Base-by-base conservation (phyloP, 2,329 filamentous ascomycete genomes). In the Ophidiomyces ophidiicola region DNA sequence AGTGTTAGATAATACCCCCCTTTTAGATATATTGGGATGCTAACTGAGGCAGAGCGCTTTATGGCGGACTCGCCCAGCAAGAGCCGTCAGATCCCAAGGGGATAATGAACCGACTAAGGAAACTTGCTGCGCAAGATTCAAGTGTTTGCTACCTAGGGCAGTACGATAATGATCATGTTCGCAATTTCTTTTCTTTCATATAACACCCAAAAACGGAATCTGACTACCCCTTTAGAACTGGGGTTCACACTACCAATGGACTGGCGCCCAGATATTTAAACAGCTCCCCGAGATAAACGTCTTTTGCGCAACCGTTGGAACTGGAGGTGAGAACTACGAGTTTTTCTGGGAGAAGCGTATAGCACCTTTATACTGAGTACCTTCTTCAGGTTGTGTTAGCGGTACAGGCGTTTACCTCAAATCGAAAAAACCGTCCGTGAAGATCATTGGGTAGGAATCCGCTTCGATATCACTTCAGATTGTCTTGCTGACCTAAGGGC, bases 221-320 rank as follows among this genome's bases (percentile, higher is more conserved):
- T 10, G 20, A 15, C 8, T 5, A 23, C 4, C 28, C 12, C 44
- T 18, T 45, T 30, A 26, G 10, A 41, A 53, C 48, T 39, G 69
- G 66, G 71, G 72, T 48, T 58, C 72, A 1, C 73, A 77, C 45
- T 53, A 71, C 7, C 65, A 64, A 15, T 77, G 72, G 72, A 77
- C 73, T 0, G 73, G 72, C 0, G 69, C 72, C 0, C 73, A 76
- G 45, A 72, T 77, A 11, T 58, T 67, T 32, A 63, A 58, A 39
- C 73, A 77, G 38, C 50, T 76, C 0, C 72, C 72, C 0, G 62
- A 72, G 32, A 72, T 76, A 43, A 70, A 67, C 23, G 50, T 76
- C 2, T 59, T 76, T 11, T 75, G 71, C 43, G 65, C 69, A 1
- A 69, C 69, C 1, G 69, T 76, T 66, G 73, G 73, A 0, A 77